Base-by-base conservation (phyloP, 2,329 filamentous ascomycete species). In the Didymella lethalis region DNA sequence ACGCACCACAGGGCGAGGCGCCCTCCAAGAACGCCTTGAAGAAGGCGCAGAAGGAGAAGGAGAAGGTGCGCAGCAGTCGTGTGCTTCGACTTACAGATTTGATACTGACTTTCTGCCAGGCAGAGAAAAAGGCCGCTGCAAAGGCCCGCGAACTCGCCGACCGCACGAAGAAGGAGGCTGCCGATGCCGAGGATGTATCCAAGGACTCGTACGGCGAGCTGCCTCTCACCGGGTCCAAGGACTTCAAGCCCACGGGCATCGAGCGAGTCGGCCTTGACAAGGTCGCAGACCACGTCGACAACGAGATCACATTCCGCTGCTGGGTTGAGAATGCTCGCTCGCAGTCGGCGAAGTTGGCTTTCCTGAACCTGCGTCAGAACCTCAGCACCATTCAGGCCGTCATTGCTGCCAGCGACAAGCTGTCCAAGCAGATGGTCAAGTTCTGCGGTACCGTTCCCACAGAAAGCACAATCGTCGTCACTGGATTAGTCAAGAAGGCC, bases 371-470 rank as follows among this genome's bases (percentile, higher is more conserved):
- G 68, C 86, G 92, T 77, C 88, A 91, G 76, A 82, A 85, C 59
- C 85, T 88, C 71, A 89, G 90, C 83, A 90, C 88, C 26, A 89
- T 97, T 38, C 93, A 97, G 81, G 92, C 90, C 50, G 89, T 97
- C 36, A 82, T 92, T 16, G 84, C 85, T 18, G 89, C 87, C 48
- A 86, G 78, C 64, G 79, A 80, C 63, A 86, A 71, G 79, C 83
- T 74, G 86, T 92, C 70, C 87, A 89, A 88, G 76, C 92, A 91
- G 79, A 98, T 98, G 94, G 91, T 97, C 75, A 98, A 98, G 81
- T 98, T 91, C 87, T 88, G 90, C 48, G 87, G 86, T 47, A 85
- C 82, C 43, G 80, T 97, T 66, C 90, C 87, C 72, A 84, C 89
- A 45, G 94, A 97, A 83, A 92, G 90, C 68, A 93, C 90, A 68